Evolutionary conservation across 192 early-diverging fungal species (phyloP), one percentile per base, ranked within the genome.

Genomic region (Cladochytrium replicatum): DNA sequence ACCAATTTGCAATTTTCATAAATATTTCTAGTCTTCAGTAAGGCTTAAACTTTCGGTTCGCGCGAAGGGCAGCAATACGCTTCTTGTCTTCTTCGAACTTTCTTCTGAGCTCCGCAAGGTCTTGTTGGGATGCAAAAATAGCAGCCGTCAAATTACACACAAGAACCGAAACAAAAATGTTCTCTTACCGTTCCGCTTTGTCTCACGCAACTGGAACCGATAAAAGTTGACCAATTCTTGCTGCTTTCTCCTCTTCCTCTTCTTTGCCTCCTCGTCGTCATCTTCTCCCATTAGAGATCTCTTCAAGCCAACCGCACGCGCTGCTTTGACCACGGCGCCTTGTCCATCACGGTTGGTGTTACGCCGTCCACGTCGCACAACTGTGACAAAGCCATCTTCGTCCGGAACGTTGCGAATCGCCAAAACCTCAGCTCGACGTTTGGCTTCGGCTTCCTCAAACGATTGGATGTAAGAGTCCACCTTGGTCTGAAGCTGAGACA

Each of bases 51-150:
- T 83, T 76, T 15, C 86, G 74, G 25, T 71, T 65, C 51, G 78
- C 81, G 54, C 88, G 88, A 52, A 96, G 69, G 21, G 72, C 66
- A 37, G 73, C 83, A 50, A 96, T 88, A 63, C 77, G 76, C 42
- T 70, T 55, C 69, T 90, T 91, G 65, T 96, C 92, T 59, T 92
- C 82, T 58, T 96, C 91, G 48, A 96, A 96, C 59, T 89, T 90
- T 53, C 75, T 78, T 48, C 92, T 84, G 48, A 96, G 66, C 43
- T 93, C 87, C 1, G 71, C 67, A 29, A 93, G 74, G 83, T 96
- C 87, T 88, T 67, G 7, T n/a, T 38, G 23, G 26, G 54, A 28
- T 29, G 57, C 45, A 32, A 27, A 17, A 52, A 43, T 50, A 38
- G 43, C 7, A 47, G 46, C 15, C 9, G 19, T 17, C 37, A 39